phyloP scores from a whole-genome alignment of 352 stramenopile species.

The Globisporangium perplexum region DNA sequence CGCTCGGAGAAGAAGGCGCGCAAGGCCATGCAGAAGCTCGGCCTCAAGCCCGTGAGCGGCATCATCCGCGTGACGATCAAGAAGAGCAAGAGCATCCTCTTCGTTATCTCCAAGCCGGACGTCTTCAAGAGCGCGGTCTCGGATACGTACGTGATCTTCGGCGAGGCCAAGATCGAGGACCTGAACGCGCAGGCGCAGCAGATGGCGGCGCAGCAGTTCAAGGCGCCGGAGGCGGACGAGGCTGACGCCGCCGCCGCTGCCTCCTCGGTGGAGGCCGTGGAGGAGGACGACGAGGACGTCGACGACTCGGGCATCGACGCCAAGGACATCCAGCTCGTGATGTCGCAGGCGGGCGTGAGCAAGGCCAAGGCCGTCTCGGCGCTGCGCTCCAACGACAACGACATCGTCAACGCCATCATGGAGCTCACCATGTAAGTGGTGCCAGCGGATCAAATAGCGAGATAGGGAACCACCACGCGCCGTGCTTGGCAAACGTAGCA shows the following conservation, averaged over 20 bases:
- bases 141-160: constrained; percentile 98
- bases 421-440: constrained; percentile 96
- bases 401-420: constrained; percentile 99
- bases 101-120: constrained; percentile 98
- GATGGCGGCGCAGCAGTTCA: constrained; percentile 92
- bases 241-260: constrained; percentile 37
- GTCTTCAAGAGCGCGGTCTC: constrained; percentile 96
- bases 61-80: constrained; percentile 98
- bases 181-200: constrained; percentile 87
- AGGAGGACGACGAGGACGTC: constrained; percentile 91
- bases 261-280: constrained; percentile 74
- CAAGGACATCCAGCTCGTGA: constrained; percentile 99
- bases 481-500: no score
- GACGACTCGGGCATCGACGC: constrained; percentile 96
- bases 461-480: neutral
- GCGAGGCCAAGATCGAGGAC: constrained; percentile 99
- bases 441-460: constrained; percentile 1
- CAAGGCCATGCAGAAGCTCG: constrained; percentile 99
- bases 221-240: constrained; percentile 40
- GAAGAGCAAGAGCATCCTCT: constrained; percentile 97
- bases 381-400: constrained; percentile 97
- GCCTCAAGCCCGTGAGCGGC: constrained; percentile 94
- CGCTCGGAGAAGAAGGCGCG: constrained; percentile 98
- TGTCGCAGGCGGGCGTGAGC: constrained; percentile 91
- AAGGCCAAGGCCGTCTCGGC: constrained; percentile 94